phyloP scores from a whole-genome alignment of 176 grass and related monocot species.

The barley (Hordeum vulgare) region DNA sequence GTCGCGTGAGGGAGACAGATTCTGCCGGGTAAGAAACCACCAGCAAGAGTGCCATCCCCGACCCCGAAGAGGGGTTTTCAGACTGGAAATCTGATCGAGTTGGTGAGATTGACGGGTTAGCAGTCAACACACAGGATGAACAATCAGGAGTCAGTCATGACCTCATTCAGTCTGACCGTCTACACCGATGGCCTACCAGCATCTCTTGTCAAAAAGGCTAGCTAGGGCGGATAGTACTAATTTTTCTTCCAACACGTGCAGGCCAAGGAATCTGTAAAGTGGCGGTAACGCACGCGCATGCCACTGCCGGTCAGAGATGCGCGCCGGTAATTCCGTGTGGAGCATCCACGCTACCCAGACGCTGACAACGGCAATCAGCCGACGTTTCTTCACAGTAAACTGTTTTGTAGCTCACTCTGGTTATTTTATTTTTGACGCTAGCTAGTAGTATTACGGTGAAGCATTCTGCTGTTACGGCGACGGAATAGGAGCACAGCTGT shows the following conservation, averaged over 20 bases:
- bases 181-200: not conserved
- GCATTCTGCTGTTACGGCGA: not conserved
- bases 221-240: not conserved
- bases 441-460: not conserved
- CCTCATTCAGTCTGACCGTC: not conserved
- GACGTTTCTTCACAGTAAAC: no score
- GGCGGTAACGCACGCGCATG: not conserved
- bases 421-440: no score
- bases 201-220: constrained; percentile 8
- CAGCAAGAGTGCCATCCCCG: not conserved
- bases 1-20: not conserved
- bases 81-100: not conserved
- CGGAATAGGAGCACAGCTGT: not conserved
- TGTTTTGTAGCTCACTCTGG: no score
- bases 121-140: not conserved
- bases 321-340: not conserved
- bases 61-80: constrained; percentile 20
- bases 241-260: not conserved
- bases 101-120: not conserved
- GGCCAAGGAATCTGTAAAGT: not conserved
- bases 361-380: not conserved
- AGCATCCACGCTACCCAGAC: not conserved
- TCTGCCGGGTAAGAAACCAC: not conserved
- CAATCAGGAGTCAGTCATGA: not conserved
- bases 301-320: not conserved